These are phyloP conservation scores for Verticillium klebahnii DNA, from an alignment of 2,329 filamentous ascomycete species.

Conservation along the genomic window DNA sequence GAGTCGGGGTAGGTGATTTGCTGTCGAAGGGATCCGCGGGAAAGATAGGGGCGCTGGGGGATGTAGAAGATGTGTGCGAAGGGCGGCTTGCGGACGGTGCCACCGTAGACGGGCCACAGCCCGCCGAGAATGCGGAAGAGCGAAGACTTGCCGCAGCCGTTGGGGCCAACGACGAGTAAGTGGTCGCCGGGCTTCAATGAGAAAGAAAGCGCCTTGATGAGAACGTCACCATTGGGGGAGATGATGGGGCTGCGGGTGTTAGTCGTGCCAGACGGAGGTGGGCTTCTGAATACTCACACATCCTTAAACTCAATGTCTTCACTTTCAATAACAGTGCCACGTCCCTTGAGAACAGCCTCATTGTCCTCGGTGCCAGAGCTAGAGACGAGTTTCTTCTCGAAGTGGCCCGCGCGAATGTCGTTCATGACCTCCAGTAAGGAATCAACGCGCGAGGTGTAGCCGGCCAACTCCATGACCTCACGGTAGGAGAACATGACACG, in stretches of 20 bases:
- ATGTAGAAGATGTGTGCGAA: slow-evolving; percentile 98
- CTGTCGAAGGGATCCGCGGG: slow-evolving; percentile 84
- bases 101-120: slow-evolving; percentile 96
- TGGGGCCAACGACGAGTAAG: slow-evolving; percentile 90
- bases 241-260: slow-evolving; percentile 66
- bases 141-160: slow-evolving; percentile 94
- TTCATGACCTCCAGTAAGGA: slow-evolving; percentile 90
- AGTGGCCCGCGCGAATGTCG: slow-evolving; percentile 83
- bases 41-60: slow-evolving; percentile 90
- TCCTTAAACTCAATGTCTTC: slow-evolving; percentile 78
- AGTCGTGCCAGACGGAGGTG: slow-evolving; percentile 6
- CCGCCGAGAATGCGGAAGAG: slow-evolving; percentile 95
- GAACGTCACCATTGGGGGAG: slow-evolving; percentile 90
- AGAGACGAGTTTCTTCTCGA: slow-evolving; percentile 94
- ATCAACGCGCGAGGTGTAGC: slow-evolving; percentile 89
- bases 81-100: slow-evolving; percentile 84
- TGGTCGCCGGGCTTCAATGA: slow-evolving; percentile 82
- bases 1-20: slow-evolving; percentile 96
- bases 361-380: slow-evolving; percentile 80
- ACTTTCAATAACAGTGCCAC: slow-evolving; percentile 79
- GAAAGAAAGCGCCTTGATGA: slow-evolving; percentile 83
- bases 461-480: slow-evolving; percentile 92
- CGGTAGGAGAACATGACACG: slow-evolving; percentile 98
- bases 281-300: slow-evolving; percentile 49
- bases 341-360: slow-evolving; percentile 73